Base-by-base conservation (phyloP, 1,284 basidiomycete species). In the Paramarasmius palmivorus region DNA sequence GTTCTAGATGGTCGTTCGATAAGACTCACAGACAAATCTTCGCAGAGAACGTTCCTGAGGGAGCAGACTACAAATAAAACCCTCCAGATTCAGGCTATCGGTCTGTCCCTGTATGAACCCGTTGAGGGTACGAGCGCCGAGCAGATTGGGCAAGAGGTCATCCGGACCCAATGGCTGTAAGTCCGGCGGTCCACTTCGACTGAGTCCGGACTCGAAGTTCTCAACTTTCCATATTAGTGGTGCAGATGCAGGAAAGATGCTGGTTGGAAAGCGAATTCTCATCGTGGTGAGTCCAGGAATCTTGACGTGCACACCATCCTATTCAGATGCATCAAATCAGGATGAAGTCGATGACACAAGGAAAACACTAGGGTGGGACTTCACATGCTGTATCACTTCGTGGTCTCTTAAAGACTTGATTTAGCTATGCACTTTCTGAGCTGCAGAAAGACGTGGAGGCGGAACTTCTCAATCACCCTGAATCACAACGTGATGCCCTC, bases 331-430 rank as follows among this genome's bases (percentile, higher is more conserved):
- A 54, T 15, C 26, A 45, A 17, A 14, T 14, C 58, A 93, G 91
- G 95, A 98, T 66, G 95, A 97, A 72, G 86, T 97, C 32, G 95
- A 97, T 66, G 95, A 97, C 69, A 91, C 93, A 10, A 86, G 95
- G 61, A 95, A 92, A 68, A 95, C 92, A 1, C 78, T 95, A 8
- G 82, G 88, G 90, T 92, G 61, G 63, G 85, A 68, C 35, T 49
- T 26, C 34, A 40, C 48, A 51, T 19, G 34, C 37, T 38, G 34
- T 49, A 3, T 17, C 25, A 22, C 15, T n/a, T 26, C 2, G 4
- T 7, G 20, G 38, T n/a, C 7, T 20, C 3, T 42, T 41, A 22
- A 54, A 25, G 35, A 9, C 10, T 7, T 20, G 14, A 14, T 46
- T 4, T 64, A 93, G 92, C 57, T 98, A 97, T 66, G 93, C 94